Conservation (phyloP, 495 filamentous ascomycete species). For the Ascodesmis nigricans region DNA sequence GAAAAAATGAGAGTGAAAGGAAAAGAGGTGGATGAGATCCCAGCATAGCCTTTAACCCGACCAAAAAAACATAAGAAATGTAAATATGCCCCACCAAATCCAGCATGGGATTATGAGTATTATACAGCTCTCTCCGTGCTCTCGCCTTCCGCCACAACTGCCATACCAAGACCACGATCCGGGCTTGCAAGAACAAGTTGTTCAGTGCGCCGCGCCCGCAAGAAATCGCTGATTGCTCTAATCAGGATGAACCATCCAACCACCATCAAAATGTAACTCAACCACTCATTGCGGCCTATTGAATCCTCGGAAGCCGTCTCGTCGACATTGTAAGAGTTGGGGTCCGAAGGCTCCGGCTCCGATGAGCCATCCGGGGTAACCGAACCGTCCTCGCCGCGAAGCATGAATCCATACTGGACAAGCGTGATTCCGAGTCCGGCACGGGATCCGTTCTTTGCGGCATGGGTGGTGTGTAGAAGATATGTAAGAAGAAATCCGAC, state of each 20-base stretch:
- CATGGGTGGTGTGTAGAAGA: conserved; percentile 90
- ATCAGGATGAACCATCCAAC: conserved; percentile 97
- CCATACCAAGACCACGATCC: conserved; percentile 64
- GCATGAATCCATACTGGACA: conserved; percentile 90
- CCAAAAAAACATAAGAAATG: neutral
- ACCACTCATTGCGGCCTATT: conserved; percentile 47
- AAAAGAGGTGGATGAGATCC: neutral
- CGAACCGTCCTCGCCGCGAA: conserved; percentile 33
- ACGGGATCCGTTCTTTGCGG: conserved; percentile 88
- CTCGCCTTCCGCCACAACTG: conserved; percentile 79
- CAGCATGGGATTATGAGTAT: no score
- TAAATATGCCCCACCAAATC: neutral
- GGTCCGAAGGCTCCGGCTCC: conserved; percentile 48
- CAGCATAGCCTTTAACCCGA: neutral
- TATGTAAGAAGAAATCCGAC: conserved; percentile 96
- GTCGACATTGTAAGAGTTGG: conserved; percentile 59
- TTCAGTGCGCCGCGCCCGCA: conserved; percentile 72
- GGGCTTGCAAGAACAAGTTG: conserved; percentile 84
- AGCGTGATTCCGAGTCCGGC: conserved; percentile 86
- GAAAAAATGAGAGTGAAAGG: no score
- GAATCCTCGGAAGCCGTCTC: conserved; percentile 27
- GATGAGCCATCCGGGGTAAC: conserved; percentile 26
- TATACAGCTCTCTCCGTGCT: conserved; percentile 61
- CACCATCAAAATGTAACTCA: conserved; percentile 90
- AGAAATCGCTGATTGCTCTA: conserved; percentile 65